Base-by-base conservation (phyloP, 768 basidiomycete species). In the Tricholoma terreum region DNA sequence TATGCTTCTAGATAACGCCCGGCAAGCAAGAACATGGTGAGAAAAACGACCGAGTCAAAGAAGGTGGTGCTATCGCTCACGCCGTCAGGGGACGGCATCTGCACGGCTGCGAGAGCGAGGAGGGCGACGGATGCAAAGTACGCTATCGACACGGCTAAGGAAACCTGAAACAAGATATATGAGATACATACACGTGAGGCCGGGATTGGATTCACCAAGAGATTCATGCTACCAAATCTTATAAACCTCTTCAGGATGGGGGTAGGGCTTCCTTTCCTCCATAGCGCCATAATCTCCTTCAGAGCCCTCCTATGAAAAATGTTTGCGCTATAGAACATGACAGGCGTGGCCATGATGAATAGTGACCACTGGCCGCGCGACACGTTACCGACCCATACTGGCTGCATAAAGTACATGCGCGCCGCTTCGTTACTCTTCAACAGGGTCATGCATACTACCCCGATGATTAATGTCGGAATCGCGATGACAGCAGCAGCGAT, bases 151-250 rank as follows among this genome's bases (percentile, higher is more conserved):
- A 92, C 90, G 7, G 86, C 88, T 3, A 80, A 74, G 3, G 87
- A 86, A 15, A 75, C 46, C 46, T 48, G 5, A 48, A 27, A 3
- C 6, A 6, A 27, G 24, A 27, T 27, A 6, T 2, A 27, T 27
- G 24, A 27, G 24, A 27, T 27, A 27, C 24, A 27, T 27, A 27
- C 24, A 2, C 24, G 24, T 27, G 24, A 6, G 24, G 24, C 24
- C 6, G 24, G 6, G 6, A 27, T 27, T 27, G 6, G 6, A 27
- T 27, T 7, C n/a, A 48, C 91, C 19, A 94, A 75, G 17, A 92
- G 78, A 67, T 92, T 92, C 92, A 94, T 94, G 63, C 87, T 90
- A 0, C 92, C 92, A 64, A 92, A 94, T 12, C 80, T 75, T 52
- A 85, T 75, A 54, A 92, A 82, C 0, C 87, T 79, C 43, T 74